Percentiles rank a stretch among this genome's conserved stretches.
Conservation (phyloP, 768 basidiomycete species). For the Tricholoma sp. region DNA sequence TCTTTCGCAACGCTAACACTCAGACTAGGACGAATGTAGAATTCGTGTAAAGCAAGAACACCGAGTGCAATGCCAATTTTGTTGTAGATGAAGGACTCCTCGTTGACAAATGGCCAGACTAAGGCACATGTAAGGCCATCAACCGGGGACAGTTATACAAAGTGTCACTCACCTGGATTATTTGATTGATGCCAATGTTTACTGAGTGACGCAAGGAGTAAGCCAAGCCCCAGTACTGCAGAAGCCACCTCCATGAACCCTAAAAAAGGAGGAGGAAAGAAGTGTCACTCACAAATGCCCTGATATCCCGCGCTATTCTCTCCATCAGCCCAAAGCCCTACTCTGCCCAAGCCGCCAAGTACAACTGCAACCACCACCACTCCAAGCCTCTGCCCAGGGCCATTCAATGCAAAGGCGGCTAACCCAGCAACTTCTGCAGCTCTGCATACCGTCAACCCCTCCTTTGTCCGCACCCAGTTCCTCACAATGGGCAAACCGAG, state of each 20-base stretch:
- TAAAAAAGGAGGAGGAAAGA: not conserved
- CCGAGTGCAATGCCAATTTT: slow-evolving; percentile 58
- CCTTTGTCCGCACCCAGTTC: slow-evolving; percentile 39
- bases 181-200: slow-evolving; percentile 80
- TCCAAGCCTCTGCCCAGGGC: slow-evolving; percentile 49
- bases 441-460: slow-evolving; percentile 26
- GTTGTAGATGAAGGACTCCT: slow-evolving; percentile 64
- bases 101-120: slow-evolving; percentile 80
- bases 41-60: slow-evolving; percentile 52
- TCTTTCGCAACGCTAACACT: too few species aligned
- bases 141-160: not conserved
- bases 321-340: slow-evolving; percentile 38
- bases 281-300: slow-evolving; percentile 36
- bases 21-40: slow-evolving; percentile 34
- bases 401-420: slow-evolving; percentile 45
- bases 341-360: slow-evolving; percentile 40
- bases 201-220: slow-evolving; percentile 59
- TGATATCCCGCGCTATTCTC: slow-evolving; percentile 37
- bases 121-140: slow-evolving; percentile 2
- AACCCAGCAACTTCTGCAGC: slow-evolving; percentile 37
- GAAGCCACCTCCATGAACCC: not conserved
- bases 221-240: slow-evolving; percentile 60
- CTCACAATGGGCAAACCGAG: slow-evolving; percentile 44
- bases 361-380: slow-evolving; percentile 48
- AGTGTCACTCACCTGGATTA: slow-evolving; percentile 56